Evolutionary conservation across 495 filamentous ascomycete genomes (phyloP), one percentile per base, ranked within the genome.

Genomic region (Penicillium longicatenatum): DNA sequence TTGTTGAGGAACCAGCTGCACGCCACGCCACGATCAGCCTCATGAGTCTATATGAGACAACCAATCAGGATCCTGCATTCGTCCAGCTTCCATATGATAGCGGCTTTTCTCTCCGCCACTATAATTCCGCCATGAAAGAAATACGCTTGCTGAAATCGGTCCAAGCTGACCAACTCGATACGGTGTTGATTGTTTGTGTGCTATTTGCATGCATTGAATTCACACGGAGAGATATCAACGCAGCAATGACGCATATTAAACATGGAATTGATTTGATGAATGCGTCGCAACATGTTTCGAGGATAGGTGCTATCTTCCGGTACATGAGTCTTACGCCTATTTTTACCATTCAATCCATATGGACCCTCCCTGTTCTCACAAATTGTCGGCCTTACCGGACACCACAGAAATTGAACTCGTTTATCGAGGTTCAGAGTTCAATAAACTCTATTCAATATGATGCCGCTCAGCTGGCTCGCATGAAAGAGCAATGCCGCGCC

Each of bases 151-250:
- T 39, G 3, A 39, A 39, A 39, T 39, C 37, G 17, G 37, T 39
- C 14, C 14, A 53, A 39, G 24, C 50, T 11, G 31, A 54, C 42
- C 20, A 31, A 12, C 31, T 44, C 52, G n/a, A 50, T 43, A 29
- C 49, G 41, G 41, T 47, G 31, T 47, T 51, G 22, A 30, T 62
- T 4, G 42, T 45, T 4, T 44, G 48, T 12, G 50, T 51, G 9
- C 20, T 62, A 30, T 43, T 53, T 21, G 50, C 52, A 12, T 58
- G 55, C 20, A 46, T 62, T 41, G 16, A 58, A 4, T 62, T 62
- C 12, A 54, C 54, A 9, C 54, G 59, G 6, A 58, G 54, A 41
- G 59, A 62, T 31, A 54, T 57, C 1, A 17, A 48, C 11, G 54
- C 43, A 2, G 54, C 54, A 4, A 24, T 55, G n/a, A 39, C 17